Evolutionary conservation across 1,139 yeast genomes (phyloP).

Genomic region (Scheffersomyces quercinus): DNA sequence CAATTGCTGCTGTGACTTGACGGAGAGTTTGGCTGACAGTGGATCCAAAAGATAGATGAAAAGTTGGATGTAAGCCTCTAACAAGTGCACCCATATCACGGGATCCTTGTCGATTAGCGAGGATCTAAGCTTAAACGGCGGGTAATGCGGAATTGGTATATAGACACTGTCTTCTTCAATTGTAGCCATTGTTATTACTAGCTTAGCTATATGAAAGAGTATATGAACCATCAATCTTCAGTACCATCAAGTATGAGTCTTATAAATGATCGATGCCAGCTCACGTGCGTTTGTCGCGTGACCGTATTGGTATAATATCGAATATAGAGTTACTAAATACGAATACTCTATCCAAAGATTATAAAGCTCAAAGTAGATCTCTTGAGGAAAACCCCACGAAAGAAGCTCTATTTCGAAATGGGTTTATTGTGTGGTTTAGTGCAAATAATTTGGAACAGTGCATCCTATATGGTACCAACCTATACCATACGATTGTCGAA

Average conservation of each 20-base stretch:
- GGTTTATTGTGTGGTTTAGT: too few species aligned
- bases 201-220: neutral
- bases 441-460: too few species aligned
- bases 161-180: conserved; percentile 17
- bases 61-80: conserved; percentile 60
- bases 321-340: too few species aligned
- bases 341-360: too few species aligned
- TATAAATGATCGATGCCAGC: neutral
- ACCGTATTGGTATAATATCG: too few species aligned
- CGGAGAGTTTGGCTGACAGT: conserved; percentile 36
- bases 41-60: conserved; percentile 46
- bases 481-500: too few species aligned
- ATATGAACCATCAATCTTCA: too few species aligned
- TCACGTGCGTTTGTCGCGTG: too few species aligned
- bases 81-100: conserved; percentile 73
- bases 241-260: neutral
- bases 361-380: too few species aligned
- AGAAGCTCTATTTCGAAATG: too few species aligned
- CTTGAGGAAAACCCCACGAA: too few species aligned
- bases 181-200: conserved; percentile 1
- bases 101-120: conserved; percentile 79
- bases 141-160: conserved; percentile 67
- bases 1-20: conserved; percentile 59
- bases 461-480: too few species aligned
- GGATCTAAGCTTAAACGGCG: conserved; percentile 71